Base-by-base conservation (phyloP, 2,329 filamentous ascomycete species). In the Incumbomyces lentus region DNA sequence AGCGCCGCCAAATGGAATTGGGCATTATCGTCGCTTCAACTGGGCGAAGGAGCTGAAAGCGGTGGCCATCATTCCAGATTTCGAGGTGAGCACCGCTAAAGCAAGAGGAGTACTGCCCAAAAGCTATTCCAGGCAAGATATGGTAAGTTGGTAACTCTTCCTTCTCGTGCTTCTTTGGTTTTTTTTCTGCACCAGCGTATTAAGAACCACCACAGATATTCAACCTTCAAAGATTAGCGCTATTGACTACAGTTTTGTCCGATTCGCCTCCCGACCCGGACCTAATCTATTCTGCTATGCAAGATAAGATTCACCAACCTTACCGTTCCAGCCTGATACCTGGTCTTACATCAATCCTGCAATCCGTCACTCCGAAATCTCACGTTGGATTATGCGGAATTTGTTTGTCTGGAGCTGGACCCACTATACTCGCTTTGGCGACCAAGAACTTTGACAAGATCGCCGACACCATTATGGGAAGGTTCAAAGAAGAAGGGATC, bases 1-100 rank as follows among this genome's bases (percentile, higher is more conserved):
- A 4, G 78, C 86, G 62, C 92, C 92, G n/a, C 92, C 92, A 2
- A 64, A 82, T 55, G 86, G 88, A 59, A 96, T 98, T 58, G 92
- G 90, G 40, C 89, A 95, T 65, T 94, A 94, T 70, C 89, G 93
- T 68, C 90, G 89, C 66, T 96, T 95, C 66, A 80, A 81, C 35
- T 96, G 90, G 90, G 84, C 87, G 48, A 79, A 82, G 53, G 86
- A 94, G 65, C 95, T 98, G 73, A 96, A 95, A 72, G 90, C 89
- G 52, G 83, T 98, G 54, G 88, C 89, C 55, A 90, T 98, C 58
- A 95, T 98, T 51, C 92, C 92, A 7, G 79, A 95, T 58, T 98
- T 96, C 61, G 86, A 95, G 64, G 89, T 96, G 26, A 79, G 88
- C n/a, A 98, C 92, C 1, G 88, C 90, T 50, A 85, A 87, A 61